Base-by-base conservation (phyloP, 148 eudicot genomes). In the Silene uniflora region DNA sequence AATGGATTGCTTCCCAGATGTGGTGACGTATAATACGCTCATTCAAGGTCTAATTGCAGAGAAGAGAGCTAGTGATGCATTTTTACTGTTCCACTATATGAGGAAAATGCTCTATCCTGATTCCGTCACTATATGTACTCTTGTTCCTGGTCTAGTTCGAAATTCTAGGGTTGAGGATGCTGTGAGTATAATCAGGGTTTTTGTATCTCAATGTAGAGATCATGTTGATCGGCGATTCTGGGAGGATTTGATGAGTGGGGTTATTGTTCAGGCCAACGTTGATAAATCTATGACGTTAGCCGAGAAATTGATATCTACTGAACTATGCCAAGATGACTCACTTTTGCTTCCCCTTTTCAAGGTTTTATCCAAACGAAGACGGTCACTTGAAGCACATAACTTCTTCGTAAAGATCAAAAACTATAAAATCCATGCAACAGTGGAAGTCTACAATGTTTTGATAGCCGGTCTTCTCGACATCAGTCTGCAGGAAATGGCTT, bases 61-160 rank as follows among this genome's bases (percentile, higher is more conserved):
- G 75, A 75, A 85, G 79, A 86, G 90, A 79, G 84, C 88, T 66
- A 65, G 42, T 71, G 93, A 90, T 65, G 98, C 98, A 42, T 90
- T 95, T 73, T 84, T 87, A 81, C 68, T 95, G 83, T 90, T 89
- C 84, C 92, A 92, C 81, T 96, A 88, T 78, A 92, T 95, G 98
- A 87, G 75, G 83, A 95, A 95, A 80, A 61, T 70, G 62, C 73
- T 90, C 2, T 79, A 75, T 77, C 88, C 98, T 19, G 97, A 95
- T 83, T 82, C 75, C 81, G 88, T 92, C 23, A 95, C 98, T 52
- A 68, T 95, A 71, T 90, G 85, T 72, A 87, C 92, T 62, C 90
- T 92, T 47, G 76, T 95, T 73, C 98, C 98, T 52, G 81, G 87
- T 75, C 62, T 95, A 63, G 89, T 95, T 74, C 89, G 86, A 82